Conservation (phyloP, 495 filamentous ascomycete species). For the Neurospora sp. region DNA sequence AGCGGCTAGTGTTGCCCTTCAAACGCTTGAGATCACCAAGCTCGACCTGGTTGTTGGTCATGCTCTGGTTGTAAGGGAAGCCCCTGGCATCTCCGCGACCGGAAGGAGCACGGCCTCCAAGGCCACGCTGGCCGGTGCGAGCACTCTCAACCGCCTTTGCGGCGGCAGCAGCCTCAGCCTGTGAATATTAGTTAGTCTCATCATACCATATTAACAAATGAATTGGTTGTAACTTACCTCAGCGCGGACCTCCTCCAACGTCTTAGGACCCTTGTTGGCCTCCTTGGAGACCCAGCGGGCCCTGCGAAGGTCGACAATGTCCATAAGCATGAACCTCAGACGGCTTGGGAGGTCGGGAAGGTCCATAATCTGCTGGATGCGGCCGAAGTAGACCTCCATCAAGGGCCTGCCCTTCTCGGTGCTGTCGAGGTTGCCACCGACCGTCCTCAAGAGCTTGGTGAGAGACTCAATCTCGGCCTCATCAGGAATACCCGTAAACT, state of each 20-base stretch:
- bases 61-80: constrained; percentile 59
- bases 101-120: constrained; percentile 52
- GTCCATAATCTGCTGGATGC: constrained; percentile 71
- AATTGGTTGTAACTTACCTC: constrained; percentile 47
- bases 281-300: constrained; percentile 77
- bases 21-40: constrained; percentile 84
- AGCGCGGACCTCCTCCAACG: constrained; percentile 78
- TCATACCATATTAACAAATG: not conserved
- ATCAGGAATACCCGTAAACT: constrained; percentile 88
- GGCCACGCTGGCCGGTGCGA: constrained; percentile 50
- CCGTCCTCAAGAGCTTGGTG: constrained; percentile 82
- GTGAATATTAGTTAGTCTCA: constrained; percentile 12
- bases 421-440: constrained; percentile 73
- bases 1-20: constrained; percentile 43
- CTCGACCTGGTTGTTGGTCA: constrained; percentile 61
- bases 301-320: constrained; percentile 74
- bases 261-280: constrained; percentile 87
- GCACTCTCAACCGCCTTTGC: constrained; percentile 53
- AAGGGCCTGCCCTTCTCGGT: constrained; percentile 70
- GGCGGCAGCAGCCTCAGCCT: constrained; percentile 60
- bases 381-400: constrained; percentile 90
- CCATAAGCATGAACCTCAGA: constrained; percentile 91
- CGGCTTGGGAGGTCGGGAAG: constrained; percentile 73
- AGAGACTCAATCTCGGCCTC: constrained; percentile 94
- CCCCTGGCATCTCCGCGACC: constrained; percentile 82